phyloP scores from a whole-genome alignment of 2,329 filamentous ascomycete species.

The Uncinocarpus reesii region DNA sequence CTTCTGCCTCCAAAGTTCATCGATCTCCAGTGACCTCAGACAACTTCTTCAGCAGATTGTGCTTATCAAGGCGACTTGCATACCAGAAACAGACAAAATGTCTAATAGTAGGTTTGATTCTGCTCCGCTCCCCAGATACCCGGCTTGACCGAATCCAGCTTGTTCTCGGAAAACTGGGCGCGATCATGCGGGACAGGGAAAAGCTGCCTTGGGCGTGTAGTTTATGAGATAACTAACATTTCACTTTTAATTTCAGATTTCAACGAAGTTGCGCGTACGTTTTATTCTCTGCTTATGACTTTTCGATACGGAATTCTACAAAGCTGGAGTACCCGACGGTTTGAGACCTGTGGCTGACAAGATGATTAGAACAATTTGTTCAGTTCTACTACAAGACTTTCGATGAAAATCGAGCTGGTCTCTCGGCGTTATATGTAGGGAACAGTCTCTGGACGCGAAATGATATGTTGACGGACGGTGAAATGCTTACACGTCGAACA shows the following conservation, averaged over 20 bases:
- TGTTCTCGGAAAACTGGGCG: neutral
- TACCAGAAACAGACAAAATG: slow-evolving; percentile 13
- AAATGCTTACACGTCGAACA: slow-evolving; percentile 29
- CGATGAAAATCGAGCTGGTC: slow-evolving; percentile 56
- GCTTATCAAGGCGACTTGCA: neutral
- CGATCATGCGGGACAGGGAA: neutral
- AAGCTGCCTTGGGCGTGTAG: neutral
- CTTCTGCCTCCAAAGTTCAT: slow-evolving; percentile 5
- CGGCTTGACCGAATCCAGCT: neutral
- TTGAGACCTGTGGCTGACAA: neutral
- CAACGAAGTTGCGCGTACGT: slow-evolving; percentile 33
- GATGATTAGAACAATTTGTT: slow-evolving; percentile 65
- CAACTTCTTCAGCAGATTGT: slow-evolving; percentile 4
- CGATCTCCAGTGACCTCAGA: neutral
- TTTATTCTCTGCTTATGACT: neutral
- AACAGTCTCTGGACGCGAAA: neutral
- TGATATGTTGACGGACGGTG: neutral
- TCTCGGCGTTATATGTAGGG: slow-evolving; percentile 67
- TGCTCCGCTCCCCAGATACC: neutral
- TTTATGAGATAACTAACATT: neutral
- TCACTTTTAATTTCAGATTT: slow-evolving; percentile 25
- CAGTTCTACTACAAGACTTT: slow-evolving; percentile 85
- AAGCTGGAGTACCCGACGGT: neutral
- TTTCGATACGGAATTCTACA: neutral
- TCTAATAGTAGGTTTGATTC: slow-evolving; percentile 10